Evolutionary conservation across 1,284 basidiomycete genomes (phyloP).

Genomic region (Peniophora sp.): DNA sequence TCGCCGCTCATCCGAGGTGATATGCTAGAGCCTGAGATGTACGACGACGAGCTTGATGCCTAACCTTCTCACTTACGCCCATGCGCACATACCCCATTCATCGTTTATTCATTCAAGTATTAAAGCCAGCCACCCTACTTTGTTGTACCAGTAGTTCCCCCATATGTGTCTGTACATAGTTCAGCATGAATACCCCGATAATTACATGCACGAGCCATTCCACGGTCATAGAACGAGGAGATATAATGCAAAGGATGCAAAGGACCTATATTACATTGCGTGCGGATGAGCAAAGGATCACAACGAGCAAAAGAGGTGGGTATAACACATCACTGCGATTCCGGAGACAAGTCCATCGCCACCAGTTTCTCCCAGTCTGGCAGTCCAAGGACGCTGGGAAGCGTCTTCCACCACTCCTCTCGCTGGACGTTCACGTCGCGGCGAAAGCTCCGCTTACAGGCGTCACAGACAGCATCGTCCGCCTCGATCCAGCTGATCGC

Average conservation of each 20-base stretch:
- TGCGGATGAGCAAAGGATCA: background rate
- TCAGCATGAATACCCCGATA: background rate
- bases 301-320: background rate
- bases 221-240: background rate
- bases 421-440: conserved; percentile 32
- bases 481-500: conserved; percentile 32
- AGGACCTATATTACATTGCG: background rate
- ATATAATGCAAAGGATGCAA: background rate
- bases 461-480: conserved; percentile 30
- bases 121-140: background rate
- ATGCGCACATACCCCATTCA: background rate
- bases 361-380: conserved; percentile 39
- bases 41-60: background rate
- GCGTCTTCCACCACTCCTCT: conserved; percentile 36
- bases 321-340: background rate
- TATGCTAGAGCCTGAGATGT: background rate
- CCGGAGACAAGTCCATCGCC: conserved; percentile 18
- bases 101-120: background rate
- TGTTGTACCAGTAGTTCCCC: background rate
- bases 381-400: conserved; percentile 37
- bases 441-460: conserved; percentile 37
- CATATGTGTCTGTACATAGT: background rate
- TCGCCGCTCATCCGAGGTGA: conserved; percentile 8
- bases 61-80: background rate
- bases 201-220: background rate